A percentile compares a stretch with the other conserved stretches of the same genome.
These are phyloP conservation scores for Marsdenia floribunda DNA, from an alignment of 257 asterid species.

Conservation along the genomic window DNA sequence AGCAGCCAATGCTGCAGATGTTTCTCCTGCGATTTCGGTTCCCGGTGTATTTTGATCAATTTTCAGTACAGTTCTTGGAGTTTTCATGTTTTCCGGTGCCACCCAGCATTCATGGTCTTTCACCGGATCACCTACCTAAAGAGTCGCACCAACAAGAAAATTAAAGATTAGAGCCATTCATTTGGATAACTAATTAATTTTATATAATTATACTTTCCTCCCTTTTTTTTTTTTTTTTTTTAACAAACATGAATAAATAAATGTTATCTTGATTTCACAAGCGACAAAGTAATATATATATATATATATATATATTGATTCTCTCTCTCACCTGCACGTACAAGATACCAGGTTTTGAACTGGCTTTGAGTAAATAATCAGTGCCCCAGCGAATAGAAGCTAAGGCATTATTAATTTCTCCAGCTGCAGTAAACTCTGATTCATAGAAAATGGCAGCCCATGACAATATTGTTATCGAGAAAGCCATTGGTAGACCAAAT, in stretches of 20 bases:
- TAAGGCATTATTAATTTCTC: constrained; percentile 44
- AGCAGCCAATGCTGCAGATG: constrained; percentile 73
- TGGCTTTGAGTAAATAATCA: constrained; percentile 63
- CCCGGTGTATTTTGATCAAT: constrained; percentile 56
- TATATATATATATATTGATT: no score
- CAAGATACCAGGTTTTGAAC: constrained; percentile 32
- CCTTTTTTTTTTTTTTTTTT: no score
- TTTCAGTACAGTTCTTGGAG: constrained; percentile 50
- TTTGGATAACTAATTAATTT: background rate
- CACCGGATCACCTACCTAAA: constrained; percentile 77
- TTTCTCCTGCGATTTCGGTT: constrained; percentile 79
- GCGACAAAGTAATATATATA: no score
- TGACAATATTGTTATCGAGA: constrained; percentile 64
- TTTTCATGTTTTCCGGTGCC: constrained; percentile 72
- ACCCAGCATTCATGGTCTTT: constrained; percentile 75
- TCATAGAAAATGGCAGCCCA: constrained; percentile 57
- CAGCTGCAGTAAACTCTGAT: constrained; percentile 48
- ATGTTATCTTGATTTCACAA: no score
- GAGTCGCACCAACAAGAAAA: background rate
- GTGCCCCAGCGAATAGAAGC: constrained; percentile 71
- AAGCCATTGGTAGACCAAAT: constrained; percentile 81
- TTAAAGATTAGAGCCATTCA: background rate
- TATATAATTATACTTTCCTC: no score
- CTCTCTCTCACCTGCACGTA: constrained; percentile 49
- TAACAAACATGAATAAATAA: no score